Conservation (phyloP, 441 rosid genomes). For the Populus trichocarpa region DNA sequence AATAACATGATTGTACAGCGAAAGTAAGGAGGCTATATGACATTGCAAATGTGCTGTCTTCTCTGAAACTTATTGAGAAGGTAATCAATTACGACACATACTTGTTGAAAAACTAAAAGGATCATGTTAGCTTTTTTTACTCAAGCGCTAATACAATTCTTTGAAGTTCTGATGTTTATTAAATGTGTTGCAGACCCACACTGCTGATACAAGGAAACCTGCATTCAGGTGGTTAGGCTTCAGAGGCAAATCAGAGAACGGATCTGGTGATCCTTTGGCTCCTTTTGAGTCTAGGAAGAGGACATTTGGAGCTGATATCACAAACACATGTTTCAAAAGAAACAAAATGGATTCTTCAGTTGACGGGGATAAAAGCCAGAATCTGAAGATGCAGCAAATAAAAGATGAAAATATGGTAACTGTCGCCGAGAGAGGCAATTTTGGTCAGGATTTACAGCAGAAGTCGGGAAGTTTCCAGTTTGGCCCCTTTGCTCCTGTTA, state of each 20-base stretch:
- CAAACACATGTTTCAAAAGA: slow-evolving; percentile 58
- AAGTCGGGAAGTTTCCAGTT: slow-evolving; percentile 48
- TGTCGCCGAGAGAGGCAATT: slow-evolving; percentile 28
- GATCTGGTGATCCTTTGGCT: slow-evolving; percentile 23
- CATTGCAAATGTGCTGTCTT: slow-evolving; percentile 82
- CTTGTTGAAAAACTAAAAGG: neutral
- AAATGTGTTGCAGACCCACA: slow-evolving; percentile 64
- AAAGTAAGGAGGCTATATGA: slow-evolving; percentile 84
- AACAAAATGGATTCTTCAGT: slow-evolving; percentile 39
- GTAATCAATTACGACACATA: slow-evolving; percentile 30
- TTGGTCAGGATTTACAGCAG: slow-evolving; percentile 36
- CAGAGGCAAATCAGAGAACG: slow-evolving; percentile 36
- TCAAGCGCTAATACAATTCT: neutral
- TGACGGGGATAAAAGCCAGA: slow-evolving; percentile 20
- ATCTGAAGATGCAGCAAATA: slow-evolving; percentile 25
- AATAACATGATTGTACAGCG: slow-evolving; percentile 40
- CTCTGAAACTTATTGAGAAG: slow-evolving; percentile 82
- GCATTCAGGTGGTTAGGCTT: slow-evolving; percentile 90
- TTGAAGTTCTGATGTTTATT: slow-evolving; percentile 2
- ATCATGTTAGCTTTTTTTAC: neutral
- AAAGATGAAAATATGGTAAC: slow-evolving; percentile 28
- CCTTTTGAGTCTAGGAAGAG: slow-evolving; percentile 54
- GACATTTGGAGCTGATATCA: slow-evolving; percentile 74
- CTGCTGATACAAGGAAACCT: slow-evolving; percentile 70
- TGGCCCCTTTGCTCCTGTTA: slow-evolving; percentile 81